These are phyloP conservation scores for Plenodomus tracheiphilus DNA, from an alignment of 2,329 filamentous ascomycete species.

Conservation along the genomic window DNA sequence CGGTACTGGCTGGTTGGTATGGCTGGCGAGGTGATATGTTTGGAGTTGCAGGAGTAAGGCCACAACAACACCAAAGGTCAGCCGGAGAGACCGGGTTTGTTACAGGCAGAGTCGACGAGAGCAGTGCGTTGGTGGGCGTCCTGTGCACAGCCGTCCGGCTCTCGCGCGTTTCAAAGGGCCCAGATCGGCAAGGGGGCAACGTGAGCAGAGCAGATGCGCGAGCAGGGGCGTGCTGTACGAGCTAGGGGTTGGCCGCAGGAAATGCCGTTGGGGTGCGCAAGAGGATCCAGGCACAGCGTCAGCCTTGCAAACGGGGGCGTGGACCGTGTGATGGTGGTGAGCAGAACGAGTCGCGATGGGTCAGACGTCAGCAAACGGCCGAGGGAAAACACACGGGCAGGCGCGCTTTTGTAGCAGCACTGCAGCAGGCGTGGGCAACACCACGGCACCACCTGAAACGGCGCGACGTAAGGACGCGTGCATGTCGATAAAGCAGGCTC, in stretches of 20 bases:
- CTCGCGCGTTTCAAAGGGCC: conserved; percentile 28
- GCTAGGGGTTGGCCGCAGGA: conserved; percentile 2
- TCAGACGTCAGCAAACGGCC: conserved; percentile 1
- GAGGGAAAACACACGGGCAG: background rate
- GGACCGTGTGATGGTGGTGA: background rate
- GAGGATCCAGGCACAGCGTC: background rate
- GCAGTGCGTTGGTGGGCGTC: conserved; percentile 5
- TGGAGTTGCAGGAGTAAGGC: background rate
- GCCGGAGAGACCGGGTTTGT: background rate
- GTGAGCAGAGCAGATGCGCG: conserved; percentile 19
- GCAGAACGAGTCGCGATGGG: background rate
- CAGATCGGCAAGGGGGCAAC: conserved; percentile 29
- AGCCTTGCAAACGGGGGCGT: conserved; percentile 4
- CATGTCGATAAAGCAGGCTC: background rate
- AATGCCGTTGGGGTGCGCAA: background rate
- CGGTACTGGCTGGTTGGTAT: background rate
- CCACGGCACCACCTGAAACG: background rate
- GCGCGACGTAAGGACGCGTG: background rate
- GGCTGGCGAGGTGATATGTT: background rate
- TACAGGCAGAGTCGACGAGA: background rate
- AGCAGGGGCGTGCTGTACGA: conserved; percentile 8
- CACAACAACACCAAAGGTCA: background rate
- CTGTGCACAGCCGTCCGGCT: conserved; percentile 20
- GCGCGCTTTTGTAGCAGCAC: background rate
- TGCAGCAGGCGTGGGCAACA: too few relatives aligned